Evolutionary conservation across 2,329 filamentous ascomycete genomes (phyloP).

Genomic region (Colletotrichum magnum): DNA sequence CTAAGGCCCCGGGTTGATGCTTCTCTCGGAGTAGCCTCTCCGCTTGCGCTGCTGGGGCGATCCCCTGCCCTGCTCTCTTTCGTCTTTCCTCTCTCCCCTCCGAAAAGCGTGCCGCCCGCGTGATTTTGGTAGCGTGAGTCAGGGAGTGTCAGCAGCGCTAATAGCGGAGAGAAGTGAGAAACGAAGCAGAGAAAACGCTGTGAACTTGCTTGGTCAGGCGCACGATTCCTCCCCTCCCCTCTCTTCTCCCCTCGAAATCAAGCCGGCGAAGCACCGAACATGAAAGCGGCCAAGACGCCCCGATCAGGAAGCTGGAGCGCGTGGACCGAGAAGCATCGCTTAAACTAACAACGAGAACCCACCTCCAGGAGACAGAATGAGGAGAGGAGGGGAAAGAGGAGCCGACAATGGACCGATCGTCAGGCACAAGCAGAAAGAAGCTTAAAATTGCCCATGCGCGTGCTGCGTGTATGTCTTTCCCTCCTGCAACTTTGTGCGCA

Average conservation of each 20-base stretch:
- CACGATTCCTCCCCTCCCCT: too few relatives aligned
- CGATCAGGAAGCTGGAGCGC: not conserved
- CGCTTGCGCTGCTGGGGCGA: not conserved
- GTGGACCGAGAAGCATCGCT: too few relatives aligned
- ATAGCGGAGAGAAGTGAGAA: too few relatives aligned
- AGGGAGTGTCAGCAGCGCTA: not conserved
- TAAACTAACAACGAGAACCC: too few relatives aligned
- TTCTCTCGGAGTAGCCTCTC: conserved; percentile 1
- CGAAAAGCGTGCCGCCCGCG: not conserved
- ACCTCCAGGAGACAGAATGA: not conserved
- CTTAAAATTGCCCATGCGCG: conserved; percentile 13
- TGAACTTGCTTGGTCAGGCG: too few relatives aligned
- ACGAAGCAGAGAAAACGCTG: too few relatives aligned
- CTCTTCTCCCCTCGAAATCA: not conserved
- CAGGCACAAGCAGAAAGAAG: conserved; percentile 29
- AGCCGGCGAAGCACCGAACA: conserved; percentile 16
- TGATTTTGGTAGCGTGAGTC: conserved; percentile 18
- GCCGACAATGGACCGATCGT: conserved; percentile 14
- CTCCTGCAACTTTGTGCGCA: not conserved
- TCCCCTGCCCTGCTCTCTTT: not conserved
- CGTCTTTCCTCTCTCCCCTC: not conserved
- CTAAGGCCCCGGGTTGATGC: not conserved
- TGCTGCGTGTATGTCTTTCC: too few relatives aligned
- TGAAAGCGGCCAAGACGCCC: not conserved
- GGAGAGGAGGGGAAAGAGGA: not conserved